Evolutionary conservation across 345 rosid genomes (phyloP).

Genomic region (Aquilaria sinensis): DNA sequence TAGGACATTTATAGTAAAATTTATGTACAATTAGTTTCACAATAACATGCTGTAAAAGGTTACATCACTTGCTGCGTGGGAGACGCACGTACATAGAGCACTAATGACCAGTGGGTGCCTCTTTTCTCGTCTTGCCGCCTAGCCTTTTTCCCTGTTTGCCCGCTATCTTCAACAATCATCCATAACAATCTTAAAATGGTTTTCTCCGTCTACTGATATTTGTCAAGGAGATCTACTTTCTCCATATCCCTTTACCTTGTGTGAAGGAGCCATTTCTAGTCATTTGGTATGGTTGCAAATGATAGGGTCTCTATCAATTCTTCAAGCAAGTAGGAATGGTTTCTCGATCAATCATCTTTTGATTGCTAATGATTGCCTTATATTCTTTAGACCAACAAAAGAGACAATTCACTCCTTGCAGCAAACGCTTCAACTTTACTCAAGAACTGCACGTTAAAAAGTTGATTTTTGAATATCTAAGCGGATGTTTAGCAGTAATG

Average conservation of each 20-base stretch:
- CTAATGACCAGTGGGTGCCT: no score
- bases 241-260: background rate
- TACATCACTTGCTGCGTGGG: no score
- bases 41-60: no score
- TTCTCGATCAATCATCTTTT: background rate
- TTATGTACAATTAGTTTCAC: no score
- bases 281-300: no score
- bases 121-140: no score
- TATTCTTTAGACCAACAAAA: background rate
- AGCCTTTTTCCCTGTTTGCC: no score
- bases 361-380: background rate
- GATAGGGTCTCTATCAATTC: background rate
- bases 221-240: background rate
- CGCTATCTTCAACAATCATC: no score
- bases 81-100: no score
- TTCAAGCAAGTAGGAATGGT: background rate
- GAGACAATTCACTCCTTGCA: background rate
- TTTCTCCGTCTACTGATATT: background rate
- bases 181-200: no score
- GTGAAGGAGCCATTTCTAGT: background rate
- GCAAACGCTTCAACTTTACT: background rate
- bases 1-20: no score
- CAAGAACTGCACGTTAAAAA: no score
- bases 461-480: background rate
- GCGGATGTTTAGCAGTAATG: background rate